Evolutionary conservation across 1,139 yeast genomes (phyloP).

Genomic region (Blastobotrys raffinosifermentans): DNA sequence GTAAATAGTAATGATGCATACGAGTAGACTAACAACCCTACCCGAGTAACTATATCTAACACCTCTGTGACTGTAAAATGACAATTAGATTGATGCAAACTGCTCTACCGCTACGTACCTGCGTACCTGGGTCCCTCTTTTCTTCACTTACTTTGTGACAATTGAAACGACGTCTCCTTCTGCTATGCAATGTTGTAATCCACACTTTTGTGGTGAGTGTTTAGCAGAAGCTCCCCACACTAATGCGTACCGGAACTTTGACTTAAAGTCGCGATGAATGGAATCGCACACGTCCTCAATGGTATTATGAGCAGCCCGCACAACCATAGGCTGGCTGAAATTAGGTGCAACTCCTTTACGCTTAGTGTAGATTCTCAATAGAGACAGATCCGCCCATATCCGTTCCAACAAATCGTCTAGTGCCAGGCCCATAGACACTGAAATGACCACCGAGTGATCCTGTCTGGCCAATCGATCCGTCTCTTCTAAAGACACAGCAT

Average conservation of each 20-base stretch:
- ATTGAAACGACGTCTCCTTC: conserved; percentile 95
- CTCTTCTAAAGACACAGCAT: conserved; percentile 92
- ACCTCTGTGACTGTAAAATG: background rate
- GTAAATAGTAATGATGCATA: conserved; percentile 6
- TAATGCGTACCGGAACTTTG: conserved; percentile 85
- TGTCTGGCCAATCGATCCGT: conserved; percentile 86
- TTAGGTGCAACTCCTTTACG: conserved; percentile 77
- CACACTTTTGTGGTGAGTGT: conserved; percentile 96
- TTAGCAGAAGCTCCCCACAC: conserved; percentile 97
- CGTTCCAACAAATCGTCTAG: conserved; percentile 83
- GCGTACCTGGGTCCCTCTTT: too few species aligned
- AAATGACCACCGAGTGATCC: conserved; percentile 89
- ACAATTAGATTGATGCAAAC: too few species aligned
- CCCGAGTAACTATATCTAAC: too few species aligned
- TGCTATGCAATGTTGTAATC: conserved; percentile 70
- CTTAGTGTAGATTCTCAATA: conserved; percentile 80
- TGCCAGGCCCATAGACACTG: conserved; percentile 84
- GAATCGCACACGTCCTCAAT: conserved; percentile 87
- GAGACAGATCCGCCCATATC: conserved; percentile 82
- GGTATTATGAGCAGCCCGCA: conserved; percentile 63
- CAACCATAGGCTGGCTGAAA: conserved; percentile 86
- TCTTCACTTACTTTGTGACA: conserved; percentile 54
- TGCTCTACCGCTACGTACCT: too few species aligned
- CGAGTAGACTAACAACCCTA: too few species aligned
- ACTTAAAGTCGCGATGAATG: conserved; percentile 87